Evolutionary conservation across 225 moss, liverwort and hornwort genomes (phyloP), one percentile per base, ranked within the genome.

Genomic region (Polytrichum formosum): DNA sequence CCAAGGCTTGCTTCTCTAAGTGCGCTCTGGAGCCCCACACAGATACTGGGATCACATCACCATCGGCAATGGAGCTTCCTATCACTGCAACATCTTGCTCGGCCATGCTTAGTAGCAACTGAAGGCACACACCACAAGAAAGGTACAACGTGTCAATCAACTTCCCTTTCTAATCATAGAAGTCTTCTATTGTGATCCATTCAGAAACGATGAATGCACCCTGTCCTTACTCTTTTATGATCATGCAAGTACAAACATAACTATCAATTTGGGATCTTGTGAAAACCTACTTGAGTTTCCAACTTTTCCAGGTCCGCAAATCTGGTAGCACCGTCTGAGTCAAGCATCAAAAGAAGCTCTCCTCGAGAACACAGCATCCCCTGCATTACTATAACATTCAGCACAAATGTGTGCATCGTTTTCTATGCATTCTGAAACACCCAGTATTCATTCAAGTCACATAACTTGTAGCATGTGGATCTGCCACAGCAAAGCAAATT

Each of bases 341-440:
- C 93, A 56, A 96, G 84, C 91, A 96, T 91, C 68, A 93, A 77
- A 20, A 93, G 91, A 70, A 96, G 72, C 66, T 93, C 85, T 63
- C 93, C 95, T 30, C 91, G 87, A 75, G 93, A 86, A 73, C 89
- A 96, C 61, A 93, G 85, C 87, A 96, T 96, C 65, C 93, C 96
- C 86, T 91, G 81, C 71, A 75, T 75, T 64, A 37, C 56, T 33
- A 19, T 53, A 79, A 28, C 28, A 62, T 67, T 85, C 53, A 84
- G 35, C 46, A 72, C 56, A 19, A 16, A 67, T 16, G 46, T 16
- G 13, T 46, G 16, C 16, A 46, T 13, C 0, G 16, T 46, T 27
- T 18, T 18, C 19, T 27, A 28, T 20, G 29, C 16, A 28, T 30
- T 31, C 8, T 28, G 5, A 18, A 29, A 28, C 28, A 18, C 20